phyloP scores from a whole-genome alignment of 768 basidiomycete genomes.

The Mycena maculata region DNA sequence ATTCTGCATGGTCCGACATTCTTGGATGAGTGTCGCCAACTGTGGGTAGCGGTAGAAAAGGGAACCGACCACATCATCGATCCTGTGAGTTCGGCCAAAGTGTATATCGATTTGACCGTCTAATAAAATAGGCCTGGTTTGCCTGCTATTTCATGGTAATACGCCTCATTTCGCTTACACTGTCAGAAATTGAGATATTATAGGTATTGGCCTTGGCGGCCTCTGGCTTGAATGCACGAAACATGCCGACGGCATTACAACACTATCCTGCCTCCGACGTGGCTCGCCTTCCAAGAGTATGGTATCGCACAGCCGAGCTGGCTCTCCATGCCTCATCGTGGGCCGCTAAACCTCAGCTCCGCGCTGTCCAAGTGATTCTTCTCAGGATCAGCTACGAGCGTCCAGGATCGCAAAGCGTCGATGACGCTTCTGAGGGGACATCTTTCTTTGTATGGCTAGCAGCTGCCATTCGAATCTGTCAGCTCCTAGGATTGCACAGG shows the following conservation, averaged over 20 bases:
- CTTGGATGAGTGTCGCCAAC: constrained; percentile 14
- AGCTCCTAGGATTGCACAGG: constrained; percentile 13
- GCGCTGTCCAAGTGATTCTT: constrained; percentile 19
- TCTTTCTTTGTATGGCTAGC: constrained; percentile 21
- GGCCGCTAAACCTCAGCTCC: constrained; percentile 18
- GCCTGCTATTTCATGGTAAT: constrained; percentile 24
- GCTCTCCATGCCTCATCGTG: constrained; percentile 15
- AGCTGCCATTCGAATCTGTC: constrained; percentile 13
- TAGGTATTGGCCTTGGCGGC: constrained; percentile 15
- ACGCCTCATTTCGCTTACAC: background rate
- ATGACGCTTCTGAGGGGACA: constrained; percentile 12
- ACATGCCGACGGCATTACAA: constrained; percentile 9
- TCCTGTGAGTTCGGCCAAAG: background rate
- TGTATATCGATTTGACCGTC: background rate
- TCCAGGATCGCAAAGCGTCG: constrained; percentile 15
- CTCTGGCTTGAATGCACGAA: constrained; percentile 1
- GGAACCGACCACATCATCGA: constrained; percentile 16
- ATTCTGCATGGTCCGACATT: constrained; percentile 20
- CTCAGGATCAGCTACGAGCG: constrained; percentile 23
- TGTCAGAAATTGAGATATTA: background rate
- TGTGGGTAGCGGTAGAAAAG: constrained; percentile 8
- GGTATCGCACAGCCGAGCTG: constrained; percentile 12
- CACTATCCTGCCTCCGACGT: constrained; percentile 12
- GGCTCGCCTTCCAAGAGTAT: constrained; percentile 8
- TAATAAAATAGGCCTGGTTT: constrained; percentile 17